Evolutionary conservation across 2,329 filamentous ascomycete genomes (phyloP).

Genomic region (Calonectria multiphialidica): DNA sequence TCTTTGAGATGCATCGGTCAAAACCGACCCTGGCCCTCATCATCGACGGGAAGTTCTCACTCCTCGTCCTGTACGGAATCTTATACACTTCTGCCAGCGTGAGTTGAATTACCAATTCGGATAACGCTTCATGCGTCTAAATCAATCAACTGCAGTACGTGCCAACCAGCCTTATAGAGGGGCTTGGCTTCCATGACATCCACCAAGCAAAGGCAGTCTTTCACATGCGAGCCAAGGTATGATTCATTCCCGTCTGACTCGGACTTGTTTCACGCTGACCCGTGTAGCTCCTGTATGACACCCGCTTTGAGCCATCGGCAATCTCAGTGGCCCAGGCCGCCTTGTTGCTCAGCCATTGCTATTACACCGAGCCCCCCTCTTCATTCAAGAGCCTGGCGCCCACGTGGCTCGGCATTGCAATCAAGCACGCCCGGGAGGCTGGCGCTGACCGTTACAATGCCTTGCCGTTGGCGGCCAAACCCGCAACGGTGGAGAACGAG

Average conservation of each 20-base stretch:
- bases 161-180: constrained; percentile 13
- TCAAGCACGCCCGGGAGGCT: constrained; percentile 12
- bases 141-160: constrained; percentile 14
- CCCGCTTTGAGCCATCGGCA: constrained; percentile 3
- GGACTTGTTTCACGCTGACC: not conserved
- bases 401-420: constrained; percentile 14
- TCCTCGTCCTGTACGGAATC: constrained; percentile 16
- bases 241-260: not conserved
- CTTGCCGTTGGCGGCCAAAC: not conserved
- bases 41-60: constrained; percentile 10
- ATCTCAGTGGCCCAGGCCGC: constrained; percentile 13
- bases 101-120: not conserved
- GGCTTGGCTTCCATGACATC: constrained; percentile 14
- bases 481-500: constrained; percentile 10
- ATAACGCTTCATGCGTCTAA: not conserved
- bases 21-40: constrained; percentile 7
- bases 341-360: constrained; percentile 15
- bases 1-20: constrained; percentile 13
- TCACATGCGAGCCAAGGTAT: constrained; percentile 17
- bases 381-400: constrained; percentile 3
- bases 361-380: constrained; percentile 5
- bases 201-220: constrained; percentile 19
- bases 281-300: not conserved
- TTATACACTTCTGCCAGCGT: constrained; percentile 23
- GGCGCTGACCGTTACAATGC: constrained; percentile 15